Base-by-base conservation (phyloP, 2,329 filamentous ascomycete species). In the Didymella exigua region DNA sequence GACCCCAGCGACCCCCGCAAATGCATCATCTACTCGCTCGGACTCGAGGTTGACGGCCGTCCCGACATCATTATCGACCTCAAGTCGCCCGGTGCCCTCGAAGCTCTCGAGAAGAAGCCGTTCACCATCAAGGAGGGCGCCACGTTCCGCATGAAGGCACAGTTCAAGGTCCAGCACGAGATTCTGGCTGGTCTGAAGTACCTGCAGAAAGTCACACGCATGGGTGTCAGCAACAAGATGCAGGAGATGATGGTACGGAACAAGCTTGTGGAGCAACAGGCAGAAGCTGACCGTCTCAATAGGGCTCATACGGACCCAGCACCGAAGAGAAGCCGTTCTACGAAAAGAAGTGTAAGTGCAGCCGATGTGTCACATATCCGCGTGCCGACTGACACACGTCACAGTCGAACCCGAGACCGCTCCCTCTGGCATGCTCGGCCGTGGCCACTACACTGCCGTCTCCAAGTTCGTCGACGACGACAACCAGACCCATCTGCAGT, bases 111-210 rank as follows among this genome's bases (percentile, higher is more conserved):
- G 81, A 84, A 91, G 73, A 89, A 95, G 75, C 95, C 95, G 13
- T 99, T 99, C 82, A 93, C 86, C 73, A 97, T 99, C 82, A 99
- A 98, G 84, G 95, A 98, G 78, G 92, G 91, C 50, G 86, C 89
- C 67, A 89, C 86, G 67, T 99, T 98, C 81, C 91, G 89, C 78
- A 98, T 98, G 90, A 92, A 90, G 75, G 93, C 89, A 54, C 86
- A 86, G 59, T 99, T 98, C 84, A 89, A 93, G 80, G 95, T 99
- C 40, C 92, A 99, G 82, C 92, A 97, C 76, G 90, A 98, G 78
- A 93, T 99, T 64, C 85, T 98, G 50, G 95, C 90, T 68, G 95
- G 95, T 40, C 80, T 99, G 73, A 96, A 97, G 81, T 99, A 98
- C 77, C 85, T 99, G 54, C 95, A 99, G 80, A 85, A 92, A 34